A percentile compares a stretch with the other conserved stretches of the same genome.
These are phyloP conservation scores for Cinnamomum chago DNA, from an alignment of 164 flowering plant species.

Conservation along the genomic window DNA sequence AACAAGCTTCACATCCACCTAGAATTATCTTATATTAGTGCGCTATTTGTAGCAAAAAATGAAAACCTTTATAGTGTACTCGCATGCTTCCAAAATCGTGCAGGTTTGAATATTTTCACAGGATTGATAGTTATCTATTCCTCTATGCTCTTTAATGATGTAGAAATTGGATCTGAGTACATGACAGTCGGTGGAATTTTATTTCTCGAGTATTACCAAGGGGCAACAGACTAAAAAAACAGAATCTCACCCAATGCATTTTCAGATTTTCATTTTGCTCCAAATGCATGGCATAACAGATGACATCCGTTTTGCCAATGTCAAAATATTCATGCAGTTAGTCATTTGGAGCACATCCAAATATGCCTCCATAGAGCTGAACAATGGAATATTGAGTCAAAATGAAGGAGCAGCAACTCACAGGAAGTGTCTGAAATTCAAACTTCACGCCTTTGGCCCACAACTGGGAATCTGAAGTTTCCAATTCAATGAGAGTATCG, in stretches of 20 bases:
- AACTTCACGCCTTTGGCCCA: slow-evolving; percentile 53
- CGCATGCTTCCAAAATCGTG: not conserved
- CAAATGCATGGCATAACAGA: not conserved
- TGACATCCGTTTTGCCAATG: not conserved
- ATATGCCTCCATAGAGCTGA: no score
- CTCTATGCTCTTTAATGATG: not conserved
- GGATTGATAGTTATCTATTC: not conserved
- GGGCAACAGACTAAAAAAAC: not conserved
- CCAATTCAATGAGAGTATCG: slow-evolving; percentile 28
- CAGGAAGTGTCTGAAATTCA: slow-evolving; percentile 65
- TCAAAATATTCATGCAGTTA: not conserved
- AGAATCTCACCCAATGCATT: not conserved
- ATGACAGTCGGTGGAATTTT: not conserved
- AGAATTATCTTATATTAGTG: not conserved
- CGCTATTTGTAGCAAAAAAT: not conserved
- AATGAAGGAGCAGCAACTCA: slow-evolving; percentile 20
- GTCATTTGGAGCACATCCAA: not conserved
- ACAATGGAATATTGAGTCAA: not conserved
- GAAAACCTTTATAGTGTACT: not conserved
- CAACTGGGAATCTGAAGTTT: slow-evolving; percentile 30
- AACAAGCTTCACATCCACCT: slow-evolving; percentile 79
- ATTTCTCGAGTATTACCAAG: not conserved
- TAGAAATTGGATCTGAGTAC: not conserved
- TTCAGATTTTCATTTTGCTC: not conserved
- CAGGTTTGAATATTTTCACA: not conserved